Conservation (phyloP, 164 flowering plant genomes). For the Berberis thunbergii region DNA sequence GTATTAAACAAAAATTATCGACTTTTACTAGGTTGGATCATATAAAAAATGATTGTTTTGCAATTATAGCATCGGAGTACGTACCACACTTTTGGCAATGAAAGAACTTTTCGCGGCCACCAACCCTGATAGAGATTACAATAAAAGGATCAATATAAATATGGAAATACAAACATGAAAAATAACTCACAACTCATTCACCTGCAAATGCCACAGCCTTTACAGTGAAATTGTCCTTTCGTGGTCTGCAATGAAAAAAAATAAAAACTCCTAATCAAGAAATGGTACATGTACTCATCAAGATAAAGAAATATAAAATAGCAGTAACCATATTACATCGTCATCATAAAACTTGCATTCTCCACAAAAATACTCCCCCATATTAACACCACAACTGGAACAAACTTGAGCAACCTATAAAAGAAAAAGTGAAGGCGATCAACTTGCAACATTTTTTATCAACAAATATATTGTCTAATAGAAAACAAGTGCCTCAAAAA, state of each 20-base stretch:
- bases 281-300: too few relatives aligned
- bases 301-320: too few relatives aligned
- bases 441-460: neutral
- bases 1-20: too few relatives aligned
- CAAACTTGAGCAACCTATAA: constrained; percentile 61
- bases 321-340: constrained; percentile 38
- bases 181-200: constrained; percentile 4
- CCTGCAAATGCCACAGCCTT: constrained; percentile 97
- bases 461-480: too few relatives aligned
- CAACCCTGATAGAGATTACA: constrained; percentile 41
- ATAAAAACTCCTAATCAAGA: neutral
- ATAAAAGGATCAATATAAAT: neutral
- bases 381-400: constrained; percentile 77
- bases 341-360: constrained; percentile 91
- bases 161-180: neutral
- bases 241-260: constrained; percentile 18
- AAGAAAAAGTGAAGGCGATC: neutral
- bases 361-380: constrained; percentile 93
- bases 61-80: constrained; percentile 8
- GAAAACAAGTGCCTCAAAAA: too few relatives aligned
- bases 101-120: constrained; percentile 77
- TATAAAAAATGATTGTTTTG: neutral
- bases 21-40: too few relatives aligned
- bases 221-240: constrained; percentile 80
- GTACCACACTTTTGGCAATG: constrained; percentile 87